Evolutionary conservation across 768 basidiomycete genomes (phyloP).

Genomic region (Leccinum boreale): DNA sequence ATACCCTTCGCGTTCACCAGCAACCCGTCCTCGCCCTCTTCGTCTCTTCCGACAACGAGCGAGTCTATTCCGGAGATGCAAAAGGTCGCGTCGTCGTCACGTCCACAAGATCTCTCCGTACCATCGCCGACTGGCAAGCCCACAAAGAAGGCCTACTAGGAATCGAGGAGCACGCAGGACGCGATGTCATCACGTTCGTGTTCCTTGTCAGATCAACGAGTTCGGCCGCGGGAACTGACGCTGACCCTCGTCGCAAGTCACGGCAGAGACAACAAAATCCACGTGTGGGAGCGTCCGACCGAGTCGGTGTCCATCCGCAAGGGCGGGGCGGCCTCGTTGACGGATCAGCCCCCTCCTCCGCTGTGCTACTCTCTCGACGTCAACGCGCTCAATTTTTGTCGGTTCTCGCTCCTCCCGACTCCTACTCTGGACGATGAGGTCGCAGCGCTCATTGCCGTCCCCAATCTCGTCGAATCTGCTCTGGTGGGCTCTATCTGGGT

Average conservation of each 20-base stretch:
- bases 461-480: conserved; percentile 87
- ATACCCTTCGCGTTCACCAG: conserved; percentile 72
- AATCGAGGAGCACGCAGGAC: conserved; percentile 65
- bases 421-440: conserved; percentile 11
- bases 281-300: conserved; percentile 61
- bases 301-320: conserved; percentile 47
- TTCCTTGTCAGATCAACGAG: neutral
- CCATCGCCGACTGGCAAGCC: conserved; percentile 71
- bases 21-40: conserved; percentile 57
- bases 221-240: neutral
- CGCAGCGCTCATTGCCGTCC: conserved; percentile 67
- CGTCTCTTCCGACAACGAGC: conserved; percentile 70
- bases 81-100: conserved; percentile 76
- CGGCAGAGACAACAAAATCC: conserved; percentile 82
- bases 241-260: conserved; percentile 42
- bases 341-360: conserved; percentile 46
- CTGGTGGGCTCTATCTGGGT: conserved; percentile 44
- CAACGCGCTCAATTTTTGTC: conserved; percentile 93
- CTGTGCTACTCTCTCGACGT: conserved; percentile 75
- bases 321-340: conserved; percentile 53
- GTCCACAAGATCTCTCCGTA: conserved; percentile 72
- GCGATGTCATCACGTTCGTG: conserved; percentile 72
- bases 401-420: conserved; percentile 64
- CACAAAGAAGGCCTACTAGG: conserved; percentile 78
- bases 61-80: conserved; percentile 84